Evolutionary conservation across 306 rosid species (phyloP).

Genomic region (Arachis hypogaea): DNA sequence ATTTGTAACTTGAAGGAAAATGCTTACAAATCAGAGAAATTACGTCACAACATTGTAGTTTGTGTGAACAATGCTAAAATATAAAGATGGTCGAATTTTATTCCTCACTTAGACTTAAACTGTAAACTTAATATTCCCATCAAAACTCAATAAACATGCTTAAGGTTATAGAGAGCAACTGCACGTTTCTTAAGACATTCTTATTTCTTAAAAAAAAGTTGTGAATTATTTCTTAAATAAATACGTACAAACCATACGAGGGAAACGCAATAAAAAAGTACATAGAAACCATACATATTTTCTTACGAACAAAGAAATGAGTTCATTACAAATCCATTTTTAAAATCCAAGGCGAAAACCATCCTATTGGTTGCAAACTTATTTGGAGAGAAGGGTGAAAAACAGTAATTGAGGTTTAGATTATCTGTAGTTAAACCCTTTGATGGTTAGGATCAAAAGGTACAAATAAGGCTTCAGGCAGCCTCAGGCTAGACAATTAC

Average conservation of each 20-base stretch:
- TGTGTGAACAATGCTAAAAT: neutral
- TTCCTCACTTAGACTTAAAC: too few relatives aligned
- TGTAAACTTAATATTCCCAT: too few relatives aligned
- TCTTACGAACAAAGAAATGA: neutral
- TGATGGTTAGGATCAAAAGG: too few relatives aligned
- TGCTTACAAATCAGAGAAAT: conserved; percentile 8
- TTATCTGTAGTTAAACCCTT: too few relatives aligned
- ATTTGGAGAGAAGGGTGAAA: neutral
- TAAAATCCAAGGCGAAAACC: neutral
- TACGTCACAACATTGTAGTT: neutral
- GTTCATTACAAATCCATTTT: neutral
- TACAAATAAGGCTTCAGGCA: neutral
- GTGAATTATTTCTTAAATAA: too few relatives aligned
- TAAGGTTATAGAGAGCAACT: neutral
- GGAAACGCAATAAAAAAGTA: too few relatives aligned
- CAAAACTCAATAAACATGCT: neutral
- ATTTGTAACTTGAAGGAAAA: conserved; percentile 10
- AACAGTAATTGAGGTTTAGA: too few relatives aligned
- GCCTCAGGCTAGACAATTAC: too few relatives aligned
- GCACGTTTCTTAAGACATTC: neutral
- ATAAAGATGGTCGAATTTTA: neutral
- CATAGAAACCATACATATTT: too few relatives aligned
- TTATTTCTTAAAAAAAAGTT: too few relatives aligned
- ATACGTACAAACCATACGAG: too few relatives aligned
- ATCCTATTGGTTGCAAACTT: too few relatives aligned